A percentile compares a stretch with the other conserved stretches of the same genome.
Evolutionary conservation across 371 early-diverging fungal genomes (phyloP).

Genomic region (Blakeslea trispora): DNA sequence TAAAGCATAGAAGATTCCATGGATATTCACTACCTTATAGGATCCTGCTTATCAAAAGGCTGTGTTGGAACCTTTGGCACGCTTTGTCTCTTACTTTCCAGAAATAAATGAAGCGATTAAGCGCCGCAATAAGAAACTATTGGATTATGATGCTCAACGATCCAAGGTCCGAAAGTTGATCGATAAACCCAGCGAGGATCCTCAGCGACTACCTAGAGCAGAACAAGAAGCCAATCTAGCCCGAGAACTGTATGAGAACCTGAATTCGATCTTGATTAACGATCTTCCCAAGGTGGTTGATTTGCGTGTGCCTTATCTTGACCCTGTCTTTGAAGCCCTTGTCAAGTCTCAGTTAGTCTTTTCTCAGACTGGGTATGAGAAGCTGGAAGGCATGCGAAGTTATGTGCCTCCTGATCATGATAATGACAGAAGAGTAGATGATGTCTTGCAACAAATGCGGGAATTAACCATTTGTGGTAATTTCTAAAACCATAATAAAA

Average conservation of each 20-base stretch:
- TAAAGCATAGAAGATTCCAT: no score
- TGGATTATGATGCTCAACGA: constrained; percentile 84
- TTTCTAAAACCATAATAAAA: constrained; percentile 13
- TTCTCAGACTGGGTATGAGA: constrained; percentile 70
- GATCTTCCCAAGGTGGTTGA: constrained; percentile 92
- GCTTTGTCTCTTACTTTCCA: constrained; percentile 83
- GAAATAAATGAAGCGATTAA: constrained; percentile 87
- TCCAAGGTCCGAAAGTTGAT: constrained; percentile 73
- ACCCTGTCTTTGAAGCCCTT: constrained; percentile 92
- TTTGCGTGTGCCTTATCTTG: constrained; percentile 82
- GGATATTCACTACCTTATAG: constrained; percentile 26
- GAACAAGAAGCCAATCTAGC: constrained; percentile 75
- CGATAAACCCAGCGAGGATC: constrained; percentile 76
- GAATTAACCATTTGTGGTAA: constrained; percentile 80
- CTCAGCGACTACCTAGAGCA: constrained; percentile 64
- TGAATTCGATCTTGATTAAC: constrained; percentile 75
- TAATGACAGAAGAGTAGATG: constrained; percentile 66
- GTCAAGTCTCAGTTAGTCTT: constrained; percentile 85
- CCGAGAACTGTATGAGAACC: constrained; percentile 72
- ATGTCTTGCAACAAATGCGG: constrained; percentile 82
- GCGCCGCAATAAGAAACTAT: constrained; percentile 78
- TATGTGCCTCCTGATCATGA: constrained; percentile 51
- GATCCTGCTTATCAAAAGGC: constrained; percentile 77
- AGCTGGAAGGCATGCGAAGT: constrained; percentile 50
- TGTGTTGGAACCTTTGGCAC: constrained; percentile 84